These are phyloP conservation scores for Boletus pseudo-olivaceus DNA, from an alignment of 768 basidiomycete species.

Conservation along the genomic window DNA sequence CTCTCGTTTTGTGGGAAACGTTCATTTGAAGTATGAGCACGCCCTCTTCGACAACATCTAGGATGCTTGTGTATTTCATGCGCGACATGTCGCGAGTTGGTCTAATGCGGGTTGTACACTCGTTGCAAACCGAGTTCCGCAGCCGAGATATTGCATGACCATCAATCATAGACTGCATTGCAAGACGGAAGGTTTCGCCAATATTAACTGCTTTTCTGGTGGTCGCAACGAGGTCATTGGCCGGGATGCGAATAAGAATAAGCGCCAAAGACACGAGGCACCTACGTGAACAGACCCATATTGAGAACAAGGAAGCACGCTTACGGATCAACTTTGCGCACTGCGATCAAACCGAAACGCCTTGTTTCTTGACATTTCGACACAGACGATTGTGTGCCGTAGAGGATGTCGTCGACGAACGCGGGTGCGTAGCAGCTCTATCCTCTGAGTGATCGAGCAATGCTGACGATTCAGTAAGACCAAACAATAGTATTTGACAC, in stretches of 20 bases:
- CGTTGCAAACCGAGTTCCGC: not conserved
- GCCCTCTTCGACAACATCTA: not conserved
- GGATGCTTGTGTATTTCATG: not conserved
- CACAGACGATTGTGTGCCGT: too few relatives aligned
- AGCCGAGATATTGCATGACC: not conserved
- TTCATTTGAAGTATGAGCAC: not conserved
- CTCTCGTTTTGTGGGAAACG: not conserved
- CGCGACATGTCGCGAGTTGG: not conserved
- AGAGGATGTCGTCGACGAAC: too few relatives aligned
- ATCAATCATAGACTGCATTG: not conserved
- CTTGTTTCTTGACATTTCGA: too few relatives aligned
- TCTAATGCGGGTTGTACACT: not conserved
- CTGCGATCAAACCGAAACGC: too few relatives aligned
- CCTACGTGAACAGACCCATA: too few relatives aligned
- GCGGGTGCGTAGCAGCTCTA: too few relatives aligned
- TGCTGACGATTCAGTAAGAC: too few relatives aligned
- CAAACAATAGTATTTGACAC: not conserved
- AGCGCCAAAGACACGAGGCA: not conserved
- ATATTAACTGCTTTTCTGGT: not conserved
- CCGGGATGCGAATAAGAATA: not conserved
- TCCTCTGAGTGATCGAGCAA: too few relatives aligned
- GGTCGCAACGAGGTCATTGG: not conserved
- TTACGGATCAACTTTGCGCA: too few relatives aligned
- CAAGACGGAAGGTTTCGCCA: not conserved
- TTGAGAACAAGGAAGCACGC: too few relatives aligned